Base-by-base conservation (phyloP, 2,329 filamentous ascomycete genomes). In the Pseudonectria foliicola region DNA sequence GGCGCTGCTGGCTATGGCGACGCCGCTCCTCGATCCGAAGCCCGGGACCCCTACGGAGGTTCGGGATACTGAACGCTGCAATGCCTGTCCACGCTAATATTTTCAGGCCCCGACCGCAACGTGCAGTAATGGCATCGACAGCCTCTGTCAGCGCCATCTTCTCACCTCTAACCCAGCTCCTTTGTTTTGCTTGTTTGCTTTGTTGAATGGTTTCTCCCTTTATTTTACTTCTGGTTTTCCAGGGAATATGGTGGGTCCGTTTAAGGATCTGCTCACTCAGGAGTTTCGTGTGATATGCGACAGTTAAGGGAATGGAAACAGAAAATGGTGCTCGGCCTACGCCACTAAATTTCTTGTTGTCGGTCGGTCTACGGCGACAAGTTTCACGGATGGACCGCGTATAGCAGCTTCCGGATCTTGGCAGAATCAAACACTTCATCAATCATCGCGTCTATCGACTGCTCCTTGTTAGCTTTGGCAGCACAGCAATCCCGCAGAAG, bases 31-130 rank as follows among this genome's bases (percentile, higher is more conserved):
- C 63, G 66, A 38, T 60, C 62, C 26, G 65, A 68, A 46, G 56
- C 59, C 23, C 62, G 66, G 14, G 65, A 68, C 43, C 46, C 60
- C 35, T 68, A 68, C 43, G 61, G 58, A 62, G 64, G 62, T 66
- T 61, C 50, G 58, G 43, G 35, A 33, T 42, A 50, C 36, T 43
- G 35, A 44, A 24, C 43, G 38, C 43, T 39, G 36, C 35, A 14
- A 34, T 25, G 16, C 26, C 46, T 45, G 32, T 42, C 41, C 32
- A 25, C 38, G 49, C 55, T 63, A 54, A 63, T 47, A 24, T 29
- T 35, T 27, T 11, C 27, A 61, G 57, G 59, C 34, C 41, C 56
- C 25, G 57, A 61, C 29, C 48, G 53, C 38, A 49, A 46, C 39
- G 46, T 52, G 30, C 44, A 48, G 40, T 49, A 37, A 51, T 39